Conservation (phyloP, 192 early-diverging fungal genomes). For the Funneliformis mosseae region DNA sequence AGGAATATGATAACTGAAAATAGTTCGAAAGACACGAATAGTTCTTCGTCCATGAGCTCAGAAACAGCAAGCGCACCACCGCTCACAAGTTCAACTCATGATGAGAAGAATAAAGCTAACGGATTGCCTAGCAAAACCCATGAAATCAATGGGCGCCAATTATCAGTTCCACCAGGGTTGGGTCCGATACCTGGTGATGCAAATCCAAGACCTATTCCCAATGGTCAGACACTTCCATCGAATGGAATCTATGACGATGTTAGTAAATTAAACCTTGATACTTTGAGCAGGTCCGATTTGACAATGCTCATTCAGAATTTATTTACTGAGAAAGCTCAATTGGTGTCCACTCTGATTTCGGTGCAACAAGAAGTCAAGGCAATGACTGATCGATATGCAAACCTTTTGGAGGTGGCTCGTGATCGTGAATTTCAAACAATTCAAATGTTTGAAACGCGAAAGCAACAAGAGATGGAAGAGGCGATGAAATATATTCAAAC, state of each 20-base stretch:
- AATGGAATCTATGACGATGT: background rate
- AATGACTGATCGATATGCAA: constrained; percentile 46
- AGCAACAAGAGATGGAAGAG: constrained; percentile 56
- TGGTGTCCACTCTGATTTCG: constrained; percentile 46
- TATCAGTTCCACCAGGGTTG: background rate
- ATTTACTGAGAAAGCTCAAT: constrained; percentile 47
- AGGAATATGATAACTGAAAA: background rate
- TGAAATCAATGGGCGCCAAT: background rate
- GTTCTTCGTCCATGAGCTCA: background rate
- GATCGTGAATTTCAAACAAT: constrained; percentile 51
- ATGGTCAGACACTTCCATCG: too few species aligned
- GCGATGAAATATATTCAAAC: constrained; percentile 50
- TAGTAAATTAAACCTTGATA: constrained; percentile 6
- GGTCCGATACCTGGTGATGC: background rate
- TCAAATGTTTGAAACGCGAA: constrained; percentile 47
- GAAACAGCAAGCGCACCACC: background rate
- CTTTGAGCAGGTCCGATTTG: constrained; percentile 12
- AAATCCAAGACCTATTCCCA: background rate
- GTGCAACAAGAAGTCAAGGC: constrained; percentile 55
- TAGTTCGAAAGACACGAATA: background rate
- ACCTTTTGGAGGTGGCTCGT: constrained; percentile 44
- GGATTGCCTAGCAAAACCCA: background rate
- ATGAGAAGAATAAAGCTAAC: background rate
- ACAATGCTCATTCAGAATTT: constrained; percentile 43
- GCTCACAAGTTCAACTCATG: too few species aligned